Conservation (phyloP, 768 basidiomycete genomes). For the Agrocybe chaxingu region DNA sequence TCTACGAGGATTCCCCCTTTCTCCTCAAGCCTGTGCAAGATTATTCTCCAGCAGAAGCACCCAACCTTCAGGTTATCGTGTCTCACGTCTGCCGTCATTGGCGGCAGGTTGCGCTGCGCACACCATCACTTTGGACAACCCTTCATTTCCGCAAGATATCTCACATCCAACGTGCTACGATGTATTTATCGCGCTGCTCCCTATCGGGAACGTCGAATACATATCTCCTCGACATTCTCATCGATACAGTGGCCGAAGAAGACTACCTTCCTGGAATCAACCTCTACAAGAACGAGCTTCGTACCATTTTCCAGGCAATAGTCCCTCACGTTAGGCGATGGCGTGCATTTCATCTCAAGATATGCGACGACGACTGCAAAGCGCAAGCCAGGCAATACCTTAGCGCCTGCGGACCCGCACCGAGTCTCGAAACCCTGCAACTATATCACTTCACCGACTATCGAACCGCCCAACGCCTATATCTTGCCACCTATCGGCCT, state of each 20-base stretch:
- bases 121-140: constrained; percentile 51
- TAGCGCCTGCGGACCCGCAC: constrained; percentile 48
- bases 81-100: constrained; percentile 60
- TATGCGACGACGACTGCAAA: constrained; percentile 61
- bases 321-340: constrained; percentile 47
- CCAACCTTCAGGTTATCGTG: constrained; percentile 50
- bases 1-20: constrained; percentile 44
- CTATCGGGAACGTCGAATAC: constrained; percentile 10
- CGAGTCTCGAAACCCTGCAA: constrained; percentile 55
- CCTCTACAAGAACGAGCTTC: constrained; percentile 50
- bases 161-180: constrained; percentile 45
- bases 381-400: constrained; percentile 47
- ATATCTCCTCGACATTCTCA: constrained; percentile 47
- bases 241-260: constrained; percentile 50
- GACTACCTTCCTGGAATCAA: constrained; percentile 49
- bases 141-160: constrained; percentile 49
- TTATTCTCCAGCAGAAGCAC: constrained; percentile 35
- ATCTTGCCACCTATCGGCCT: constrained; percentile 51
- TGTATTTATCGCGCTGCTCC: constrained; percentile 39
- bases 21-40: constrained; percentile 46
- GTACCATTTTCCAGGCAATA: constrained; percentile 40
- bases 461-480: constrained; percentile 45
- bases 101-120: constrained; percentile 51
- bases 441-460: constrained; percentile 66
- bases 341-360: constrained; percentile 58